Percentiles rank a stretch among this genome's conserved stretches.
These are phyloP conservation scores for grape (Vitis vinifera) DNA, from an alignment of 164 flowering plant species.

Conservation along the genomic window ASM3070453v1 NC_081822.1:4241001-4241500, in stretches of 20 bases:
- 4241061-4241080: slow-evolving; percentile 72
- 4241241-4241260: neutral
- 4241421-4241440: too few species aligned
- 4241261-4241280: neutral
- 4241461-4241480: too few species aligned
- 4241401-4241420: too few species aligned
- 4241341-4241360: too few species aligned
- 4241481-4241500: too few species aligned
- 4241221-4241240: neutral
- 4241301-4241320: neutral
- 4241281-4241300: neutral
- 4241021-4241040: slow-evolving; percentile 69
- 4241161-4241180: neutral
- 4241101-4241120: slow-evolving; percentile 33
- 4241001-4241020: slow-evolving; percentile 56
- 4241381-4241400: too few species aligned
- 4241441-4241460: too few species aligned
- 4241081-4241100: slow-evolving; percentile 54
- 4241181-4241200: neutral
- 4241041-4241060: slow-evolving; percentile 82
- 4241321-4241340: neutral
- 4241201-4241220: neutral
- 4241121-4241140: neutral
- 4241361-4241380: too few species aligned
- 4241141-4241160: too few species aligned